Percentiles rank a stretch among this genome's conserved stretches.
Evolutionary conservation across 345 rosid genomes (phyloP).

Genomic region (Noccaea bulbosa): DNA sequence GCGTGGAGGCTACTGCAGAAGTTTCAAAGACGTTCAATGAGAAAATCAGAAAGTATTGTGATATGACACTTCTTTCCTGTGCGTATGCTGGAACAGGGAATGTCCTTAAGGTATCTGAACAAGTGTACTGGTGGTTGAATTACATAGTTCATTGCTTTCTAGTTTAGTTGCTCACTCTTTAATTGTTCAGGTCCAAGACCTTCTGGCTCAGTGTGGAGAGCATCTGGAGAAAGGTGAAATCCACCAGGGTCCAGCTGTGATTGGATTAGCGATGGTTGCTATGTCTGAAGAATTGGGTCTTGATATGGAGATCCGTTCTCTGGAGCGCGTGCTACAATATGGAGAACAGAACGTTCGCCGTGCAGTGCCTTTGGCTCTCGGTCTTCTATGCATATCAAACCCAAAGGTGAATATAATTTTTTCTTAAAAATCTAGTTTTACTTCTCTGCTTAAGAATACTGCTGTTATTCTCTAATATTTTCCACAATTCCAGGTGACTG

Average conservation of each 20-base stretch:
- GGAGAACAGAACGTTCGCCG: constrained; percentile 90
- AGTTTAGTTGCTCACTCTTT: constrained; percentile 35
- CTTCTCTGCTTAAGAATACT: constrained; percentile 3
- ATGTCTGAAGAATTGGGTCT: constrained; percentile 98
- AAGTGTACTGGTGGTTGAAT: constrained; percentile 29
- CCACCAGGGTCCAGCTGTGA: constrained; percentile 94
- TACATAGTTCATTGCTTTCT: constrained; percentile 23
- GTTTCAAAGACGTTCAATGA: constrained; percentile 93
- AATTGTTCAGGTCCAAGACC: constrained; percentile 75
- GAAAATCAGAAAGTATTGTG: constrained; percentile 89
- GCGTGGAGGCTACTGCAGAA: constrained; percentile 93
- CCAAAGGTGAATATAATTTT: constrained; percentile 66
- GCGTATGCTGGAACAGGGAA: constrained; percentile 98
- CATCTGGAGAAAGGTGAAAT: constrained; percentile 87
- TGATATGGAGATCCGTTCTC: constrained; percentile 94
- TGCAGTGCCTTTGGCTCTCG: constrained; percentile 96
- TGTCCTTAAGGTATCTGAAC: constrained; percentile 79
- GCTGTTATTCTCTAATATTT: constrained; percentile 12
- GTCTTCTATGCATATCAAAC: constrained; percentile 94
- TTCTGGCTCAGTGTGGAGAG: constrained; percentile 85
- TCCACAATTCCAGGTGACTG: constrained; percentile 68
- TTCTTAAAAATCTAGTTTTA: background rate
- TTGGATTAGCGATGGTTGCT: constrained; percentile 98
- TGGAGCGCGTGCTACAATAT: constrained; percentile 93
- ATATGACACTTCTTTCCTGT: constrained; percentile 92